These are phyloP conservation scores for Leptographium wingfieldii DNA, from an alignment of 2,329 filamentous ascomycete species.

Conservation along the genomic window DNA sequence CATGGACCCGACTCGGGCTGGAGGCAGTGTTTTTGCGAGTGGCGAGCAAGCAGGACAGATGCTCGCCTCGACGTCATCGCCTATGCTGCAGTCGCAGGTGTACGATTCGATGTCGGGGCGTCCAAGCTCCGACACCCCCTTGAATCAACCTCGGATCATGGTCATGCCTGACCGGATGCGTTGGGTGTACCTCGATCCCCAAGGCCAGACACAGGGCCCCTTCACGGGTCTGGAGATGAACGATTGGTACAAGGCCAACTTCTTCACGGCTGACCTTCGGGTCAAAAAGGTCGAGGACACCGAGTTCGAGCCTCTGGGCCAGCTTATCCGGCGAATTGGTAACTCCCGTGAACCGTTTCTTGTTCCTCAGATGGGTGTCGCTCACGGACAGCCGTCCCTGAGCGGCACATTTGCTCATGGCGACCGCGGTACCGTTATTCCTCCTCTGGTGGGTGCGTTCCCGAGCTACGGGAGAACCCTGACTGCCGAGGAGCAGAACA, in stretches of 20 bases:
- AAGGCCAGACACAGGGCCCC: conserved; percentile 82
- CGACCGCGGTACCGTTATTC: conserved; percentile 53
- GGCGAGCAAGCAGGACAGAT: conserved; percentile 14
- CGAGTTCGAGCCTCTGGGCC: conserved; percentile 89
- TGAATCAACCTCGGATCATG: conserved; percentile 66
- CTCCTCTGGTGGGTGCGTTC: conserved; percentile 85
- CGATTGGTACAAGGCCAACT: conserved; percentile 98
- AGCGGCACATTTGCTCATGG: conserved; percentile 34
- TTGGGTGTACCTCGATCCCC: conserved; percentile 95
- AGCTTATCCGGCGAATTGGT: conserved; percentile 88
- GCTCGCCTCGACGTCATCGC: conserved; percentile 6
- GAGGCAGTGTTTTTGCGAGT: conserved; percentile 2
- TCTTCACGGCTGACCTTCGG: conserved; percentile 87
- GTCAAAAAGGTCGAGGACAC: conserved; percentile 90
- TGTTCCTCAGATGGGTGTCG: conserved; percentile 90
- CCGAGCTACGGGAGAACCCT: conserved; percentile 93
- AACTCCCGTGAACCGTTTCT: conserved; percentile 96
- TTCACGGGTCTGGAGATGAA: conserved; percentile 98
- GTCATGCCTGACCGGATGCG: conserved; percentile 98
- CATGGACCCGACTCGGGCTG: conserved; percentile 4
- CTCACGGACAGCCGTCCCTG: conserved; percentile 62
- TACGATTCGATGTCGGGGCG: conserved; percentile 26
- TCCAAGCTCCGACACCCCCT: conserved; percentile 31
- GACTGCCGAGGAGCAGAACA: conserved; percentile 96
- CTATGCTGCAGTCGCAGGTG: conserved; percentile 3